Base-by-base conservation (phyloP, 148 eudicot genomes). In the Rhododendron mucronatum region DNA sequence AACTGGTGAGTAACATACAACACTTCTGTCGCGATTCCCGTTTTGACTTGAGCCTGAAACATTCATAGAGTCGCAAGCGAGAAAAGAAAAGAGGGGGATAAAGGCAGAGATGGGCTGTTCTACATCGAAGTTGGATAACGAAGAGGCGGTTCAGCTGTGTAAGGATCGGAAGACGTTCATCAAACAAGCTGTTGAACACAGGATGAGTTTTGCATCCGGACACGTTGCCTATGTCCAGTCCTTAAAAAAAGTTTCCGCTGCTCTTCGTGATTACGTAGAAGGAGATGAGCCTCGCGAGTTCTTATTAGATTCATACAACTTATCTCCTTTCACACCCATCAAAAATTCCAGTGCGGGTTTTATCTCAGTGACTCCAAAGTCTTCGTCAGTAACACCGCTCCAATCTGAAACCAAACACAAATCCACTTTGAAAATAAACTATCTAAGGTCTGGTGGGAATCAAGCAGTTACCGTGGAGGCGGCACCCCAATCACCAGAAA, bases 61-160 rank as follows among this genome's bases (percentile, higher is more conserved):
- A 65, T 84, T 86, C 89, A 13, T 89, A 76, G 85, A 81, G 30
- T 16, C 26, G 15, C 8, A 77, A 73, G 87, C 78, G 53, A 69
- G 10, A 45, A 50, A 53, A 86, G 85, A 9, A 63, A 82, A 81
- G 50, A 79, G 51, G 87, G 57, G 87, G 57, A 4, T 50, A 65
- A 86, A 82, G 83, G 50, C 78, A 87, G 91, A 88, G 75, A 95
- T 97, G 99, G 99, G 99, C 91, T 97, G 99, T 92, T 95, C 97
- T 80, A 82, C 98, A 23, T 97, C 99, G 6, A 97, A 95, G 86
- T 88, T 97, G 90, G 99, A 97, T 76, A 96, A 95, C 84, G 99
- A 95, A 89, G 98, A 95, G 90, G 98, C 95, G 5, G 98, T 97
- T 73, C 96, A 93, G 78, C 92, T 97, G 10, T 97, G 99, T 84